These are phyloP conservation scores for Nyctanthes arbortristis DNA, from an alignment of 257 asterid species.

Conservation along the genomic window DNA sequence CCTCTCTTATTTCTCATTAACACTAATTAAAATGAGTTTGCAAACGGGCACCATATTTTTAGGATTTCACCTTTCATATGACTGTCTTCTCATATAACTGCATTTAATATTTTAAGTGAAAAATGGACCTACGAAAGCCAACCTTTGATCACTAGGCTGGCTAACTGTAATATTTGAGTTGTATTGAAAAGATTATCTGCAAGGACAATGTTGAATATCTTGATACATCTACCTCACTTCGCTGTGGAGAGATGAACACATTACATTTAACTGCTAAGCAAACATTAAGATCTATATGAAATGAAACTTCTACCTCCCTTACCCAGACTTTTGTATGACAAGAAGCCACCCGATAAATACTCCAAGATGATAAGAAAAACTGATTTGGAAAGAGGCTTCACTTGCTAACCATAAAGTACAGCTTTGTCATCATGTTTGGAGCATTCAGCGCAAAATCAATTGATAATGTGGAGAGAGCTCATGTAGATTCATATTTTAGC, in stretches of 20 bases:
- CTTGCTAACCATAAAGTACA: background rate
- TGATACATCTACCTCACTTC: background rate
- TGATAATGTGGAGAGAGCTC: background rate
- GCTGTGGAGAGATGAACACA: background rate
- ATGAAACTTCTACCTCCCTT: background rate
- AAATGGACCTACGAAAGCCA: background rate
- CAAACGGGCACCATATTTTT: too few species aligned
- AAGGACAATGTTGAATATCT: background rate
- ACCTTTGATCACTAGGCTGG: background rate
- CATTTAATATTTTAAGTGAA: background rate
- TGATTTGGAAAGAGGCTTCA: background rate
- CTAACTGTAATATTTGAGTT: background rate
- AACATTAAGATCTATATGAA: background rate
- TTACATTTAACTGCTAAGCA: background rate
- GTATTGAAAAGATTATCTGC: background rate
- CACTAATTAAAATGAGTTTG: too few species aligned
- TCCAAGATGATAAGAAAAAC: background rate
- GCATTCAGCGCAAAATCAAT: background rate
- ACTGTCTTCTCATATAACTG: background rate
- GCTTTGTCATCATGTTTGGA: background rate
- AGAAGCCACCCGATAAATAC: background rate
- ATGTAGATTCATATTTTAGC: background rate
- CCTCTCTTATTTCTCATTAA: too few species aligned
- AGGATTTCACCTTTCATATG: background rate
- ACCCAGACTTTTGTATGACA: background rate